Base-by-base conservation (phyloP, 1,284 basidiomycete species). In the Cutaneotrichosporon mucoides region DNA sequence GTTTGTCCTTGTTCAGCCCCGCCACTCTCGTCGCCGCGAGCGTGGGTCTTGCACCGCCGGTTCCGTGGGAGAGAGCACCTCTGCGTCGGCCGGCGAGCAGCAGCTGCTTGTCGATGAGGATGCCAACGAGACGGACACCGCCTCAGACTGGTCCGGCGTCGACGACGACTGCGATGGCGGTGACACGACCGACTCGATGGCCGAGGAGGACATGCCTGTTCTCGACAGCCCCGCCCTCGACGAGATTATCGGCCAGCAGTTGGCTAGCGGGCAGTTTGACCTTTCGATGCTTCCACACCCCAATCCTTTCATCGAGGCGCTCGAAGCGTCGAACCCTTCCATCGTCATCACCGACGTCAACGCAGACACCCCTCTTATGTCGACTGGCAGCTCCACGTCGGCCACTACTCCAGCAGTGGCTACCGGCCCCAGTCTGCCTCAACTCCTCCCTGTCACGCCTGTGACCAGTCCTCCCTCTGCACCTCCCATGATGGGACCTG, bases 181-280 rank as follows among this genome's bases (percentile, higher is more conserved):
- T 10, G 73, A 76, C 61, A 76, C 75, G 8, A 76, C 75, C 16
- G 75, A 76, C 56, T 72, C 69, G 24, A 76, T 76, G 75, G 73
- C 69, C n/a, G 75, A 76, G 62, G 75, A 76, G 53, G 75, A 76
- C 57, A 76, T 76, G 75, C 75, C 75, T 0, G 67, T 75, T 60
- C 64, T 76, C 37, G 71, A 75, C 59, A 71, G 69, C 55, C 70
- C 75, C 8, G 73, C 73, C 6, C 50, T 76, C 54, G 70, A 73
- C 55, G 65, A 71, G 54, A 53, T 76, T 36, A 72, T 74, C 51
- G 73, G 65, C 35, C 68, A 69, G 41, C 69, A 70, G 45, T 50
- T 65, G 8, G 37, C 54, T 11, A 56, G 49, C 44, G 44, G 36
- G 34, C 43, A 53, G 50, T 41, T 40, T 53, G 43, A 38, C 46